Percentiles rank a stretch among this genome's conserved stretches.
These are phyloP conservation scores for Fusarium sterilihyphosum DNA, from an alignment of 2,329 filamentous ascomycete genomes.

Conservation along the genomic window DNA sequence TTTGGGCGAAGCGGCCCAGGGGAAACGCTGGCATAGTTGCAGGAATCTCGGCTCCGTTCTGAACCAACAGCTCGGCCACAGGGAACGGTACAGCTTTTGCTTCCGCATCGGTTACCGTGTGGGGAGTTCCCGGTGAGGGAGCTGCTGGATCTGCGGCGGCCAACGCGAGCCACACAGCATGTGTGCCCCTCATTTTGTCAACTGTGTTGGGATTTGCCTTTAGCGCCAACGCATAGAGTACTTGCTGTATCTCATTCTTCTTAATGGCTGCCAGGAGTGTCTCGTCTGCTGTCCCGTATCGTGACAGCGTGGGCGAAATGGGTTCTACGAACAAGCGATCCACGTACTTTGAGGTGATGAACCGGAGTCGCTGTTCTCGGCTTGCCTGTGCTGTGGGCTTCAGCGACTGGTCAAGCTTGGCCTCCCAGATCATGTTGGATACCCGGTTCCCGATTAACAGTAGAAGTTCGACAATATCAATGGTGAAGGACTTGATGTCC, in stretches of 20 bases:
- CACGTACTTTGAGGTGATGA: constrained; percentile 95
- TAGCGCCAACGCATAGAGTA: constrained; percentile 89
- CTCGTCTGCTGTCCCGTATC: constrained; percentile 84
- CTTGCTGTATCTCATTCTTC: constrained; percentile 93
- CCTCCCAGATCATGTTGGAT: constrained; percentile 97
- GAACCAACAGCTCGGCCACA: constrained; percentile 87
- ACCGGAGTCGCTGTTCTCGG: constrained; percentile 89
- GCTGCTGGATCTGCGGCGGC: constrained; percentile 91
- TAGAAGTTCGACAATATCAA: constrained; percentile 94
- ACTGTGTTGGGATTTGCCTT: constrained; percentile 86
- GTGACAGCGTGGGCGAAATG: constrained; percentile 77
- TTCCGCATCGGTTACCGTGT: constrained; percentile 55
- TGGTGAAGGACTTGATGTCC: constrained; percentile 95
- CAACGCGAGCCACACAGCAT: constrained; percentile 89
- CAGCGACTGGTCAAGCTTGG: constrained; percentile 75
- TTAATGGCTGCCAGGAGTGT: constrained; percentile 92
- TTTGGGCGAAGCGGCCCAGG: constrained; percentile 79
- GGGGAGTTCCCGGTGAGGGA: constrained; percentile 64
- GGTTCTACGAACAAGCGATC: constrained; percentile 84
- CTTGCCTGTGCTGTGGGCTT: constrained; percentile 83
- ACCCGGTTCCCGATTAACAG: constrained; percentile 92
- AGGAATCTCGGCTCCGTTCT: constrained; percentile 93
- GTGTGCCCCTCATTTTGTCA: constrained; percentile 88
- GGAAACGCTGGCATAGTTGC: constrained; percentile 80
- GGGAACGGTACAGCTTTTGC: constrained; percentile 77